Percentiles rank a stretch among this genome's conserved stretches.
Evolutionary conservation across 2,329 filamentous ascomycete genomes (phyloP).

Genomic region (Aureobasidium sp.): DNA sequence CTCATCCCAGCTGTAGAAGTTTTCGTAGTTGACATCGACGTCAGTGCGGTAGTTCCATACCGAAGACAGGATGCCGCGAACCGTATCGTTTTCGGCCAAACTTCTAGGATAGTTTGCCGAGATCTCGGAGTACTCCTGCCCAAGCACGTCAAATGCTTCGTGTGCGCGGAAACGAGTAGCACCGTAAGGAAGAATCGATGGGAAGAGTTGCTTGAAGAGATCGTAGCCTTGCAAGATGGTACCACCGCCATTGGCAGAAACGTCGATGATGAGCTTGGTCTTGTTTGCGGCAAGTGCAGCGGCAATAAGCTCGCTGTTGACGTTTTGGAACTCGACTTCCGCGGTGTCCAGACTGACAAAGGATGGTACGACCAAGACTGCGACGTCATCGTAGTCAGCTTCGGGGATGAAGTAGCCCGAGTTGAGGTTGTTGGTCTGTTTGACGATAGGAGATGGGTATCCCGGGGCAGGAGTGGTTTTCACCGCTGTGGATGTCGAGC

Average conservation of each 20-base stretch:
- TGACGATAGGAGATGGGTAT: constrained; percentile 35
- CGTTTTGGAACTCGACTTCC: constrained; percentile 32
- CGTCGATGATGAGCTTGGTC: constrained; percentile 53
- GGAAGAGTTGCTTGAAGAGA: constrained; percentile 52
- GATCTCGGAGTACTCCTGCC: constrained; percentile 32
- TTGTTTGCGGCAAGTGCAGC: constrained; percentile 43
- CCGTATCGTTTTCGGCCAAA: constrained; percentile 32
- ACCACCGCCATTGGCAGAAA: constrained; percentile 52
- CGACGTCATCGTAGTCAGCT: constrained; percentile 37
- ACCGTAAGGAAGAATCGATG: constrained; percentile 41
- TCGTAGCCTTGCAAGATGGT: constrained; percentile 53
- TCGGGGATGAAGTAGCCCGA: constrained; percentile 37
- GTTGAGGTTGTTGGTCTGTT: constrained; percentile 35
- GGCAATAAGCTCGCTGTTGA: constrained; percentile 35
- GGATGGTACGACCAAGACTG: constrained; percentile 37
- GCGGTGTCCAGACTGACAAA: constrained; percentile 30
- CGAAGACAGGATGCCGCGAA: constrained; percentile 31
- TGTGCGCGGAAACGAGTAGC: constrained; percentile 45
- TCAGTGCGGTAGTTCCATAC: constrained; percentile 42
- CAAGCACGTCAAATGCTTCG: constrained; percentile 38
- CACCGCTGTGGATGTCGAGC: constrained; percentile 7
- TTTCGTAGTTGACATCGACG: constrained; percentile 40
- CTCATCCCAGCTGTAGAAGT: constrained; percentile 39
- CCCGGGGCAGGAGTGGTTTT: constrained; percentile 30
- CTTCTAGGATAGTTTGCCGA: constrained; percentile 27